Base-by-base conservation (phyloP, 495 filamentous ascomycete species). In the Trypethelium eluteriae region DNA sequence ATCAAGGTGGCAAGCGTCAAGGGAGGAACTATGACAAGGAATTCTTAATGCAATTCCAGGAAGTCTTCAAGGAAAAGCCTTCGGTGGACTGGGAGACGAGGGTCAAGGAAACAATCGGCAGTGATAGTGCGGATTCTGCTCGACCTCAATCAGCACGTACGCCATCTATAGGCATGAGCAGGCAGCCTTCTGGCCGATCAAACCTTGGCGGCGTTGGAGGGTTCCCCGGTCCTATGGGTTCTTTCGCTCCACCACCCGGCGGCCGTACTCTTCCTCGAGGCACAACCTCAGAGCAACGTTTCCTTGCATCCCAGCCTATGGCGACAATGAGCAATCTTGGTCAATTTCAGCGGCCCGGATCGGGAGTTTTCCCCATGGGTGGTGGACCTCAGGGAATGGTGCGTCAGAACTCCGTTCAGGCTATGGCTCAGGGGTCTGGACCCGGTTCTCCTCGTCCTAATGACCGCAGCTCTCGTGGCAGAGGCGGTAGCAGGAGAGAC, bases 21-120 rank as follows among this genome's bases (percentile, higher is more conserved):
- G 96, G 96, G 83, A 72, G 71, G 38, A 90, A 93, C 73, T 99
- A 99, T 78, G 91, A 97, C 75, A 89, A 89, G 66, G 86, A 91
- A 62, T 99, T 99, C 83, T 80, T 99, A 77, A 81, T 98, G n/a
- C 95, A 99, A 74, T 99, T 99, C 83, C 88, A 97, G 80, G 79
- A 80, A 63, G 90, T 92, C 2, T 99, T 96, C 79, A 94, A 88
- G 64, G 94, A 98, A 77, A 96, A 97, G 77, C 94, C 94, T 10
- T 93, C 91, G 2, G 69, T 90, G 14, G 92, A 97, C 70, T 98
- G 96, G 86, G 88, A 92, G 64, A 77, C 83, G 62, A 91, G 91
- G 69, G 83, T 98, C 69, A 91, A 83, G 39, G 88, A 96, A 73
- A 89, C 87, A 36, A 85, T 99, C 49, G 92, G 71, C 39, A 49